Evolutionary conservation across 176 grass and related monocot genomes (phyloP).

Genomic region (Areca catechu): DNA sequence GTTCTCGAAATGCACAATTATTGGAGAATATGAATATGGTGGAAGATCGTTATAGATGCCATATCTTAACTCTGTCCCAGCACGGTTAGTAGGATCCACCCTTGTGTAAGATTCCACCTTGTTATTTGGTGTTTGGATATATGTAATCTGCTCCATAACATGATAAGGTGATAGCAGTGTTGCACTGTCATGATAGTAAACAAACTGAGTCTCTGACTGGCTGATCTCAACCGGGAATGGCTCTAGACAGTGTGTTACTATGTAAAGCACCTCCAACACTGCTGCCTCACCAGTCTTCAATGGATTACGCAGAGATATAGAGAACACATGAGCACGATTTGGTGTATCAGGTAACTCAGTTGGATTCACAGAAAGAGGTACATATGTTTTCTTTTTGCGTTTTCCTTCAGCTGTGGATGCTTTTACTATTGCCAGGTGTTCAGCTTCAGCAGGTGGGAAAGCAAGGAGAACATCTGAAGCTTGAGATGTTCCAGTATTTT

Average conservation of each 20-base stretch:
- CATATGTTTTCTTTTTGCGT: slow-evolving; percentile 26
- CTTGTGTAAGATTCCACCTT: slow-evolving; percentile 20
- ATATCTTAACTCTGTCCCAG: slow-evolving; percentile 24
- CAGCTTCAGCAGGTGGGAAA: slow-evolving; percentile 23
- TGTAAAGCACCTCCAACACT: slow-evolving; percentile 14
- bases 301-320: slow-evolving; percentile 6
- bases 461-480: slow-evolving; percentile 19
- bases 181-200: slow-evolving; percentile 27
- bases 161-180: slow-evolving; percentile 25
- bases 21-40: slow-evolving; percentile 23
- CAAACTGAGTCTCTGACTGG: slow-evolving; percentile 22
- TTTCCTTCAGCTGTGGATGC: slow-evolving; percentile 19
- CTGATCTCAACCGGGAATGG: slow-evolving; percentile 27
- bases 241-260: slow-evolving; percentile 20
- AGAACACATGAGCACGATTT: slow-evolving; percentile 18
- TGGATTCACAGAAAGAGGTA: slow-evolving; percentile 14
- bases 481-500: slow-evolving; percentile 17
- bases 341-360: slow-evolving; percentile 6
- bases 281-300: slow-evolving; percentile 12
- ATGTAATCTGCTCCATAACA: slow-evolving; percentile 12
- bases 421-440: slow-evolving; percentile 17
- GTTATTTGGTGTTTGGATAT: slow-evolving; percentile 17
- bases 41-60: slow-evolving; percentile 13
- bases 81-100: slow-evolving; percentile 12
- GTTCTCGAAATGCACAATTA: slow-evolving; percentile 27